Evolutionary conservation across 73 alveolate genomes (phyloP).

Genomic region (Tetrahymena elliotti): DNA sequence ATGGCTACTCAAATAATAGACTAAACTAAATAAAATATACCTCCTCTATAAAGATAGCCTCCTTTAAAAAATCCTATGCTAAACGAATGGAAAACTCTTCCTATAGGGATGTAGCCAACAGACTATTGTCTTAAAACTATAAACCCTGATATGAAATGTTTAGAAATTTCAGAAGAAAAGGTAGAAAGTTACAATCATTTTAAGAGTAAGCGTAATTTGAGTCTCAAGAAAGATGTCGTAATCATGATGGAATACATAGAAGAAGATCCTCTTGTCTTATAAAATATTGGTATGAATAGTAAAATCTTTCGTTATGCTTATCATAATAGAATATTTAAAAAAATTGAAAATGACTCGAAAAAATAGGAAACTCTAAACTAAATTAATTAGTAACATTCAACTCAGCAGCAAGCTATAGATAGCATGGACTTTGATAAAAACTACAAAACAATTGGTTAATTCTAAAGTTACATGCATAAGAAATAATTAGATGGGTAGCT

Average conservation of each 20-base stretch:
- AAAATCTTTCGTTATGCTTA: constrained; percentile 42
- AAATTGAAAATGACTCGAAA: neutral
- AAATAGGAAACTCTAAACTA: neutral
- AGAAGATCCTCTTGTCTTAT: constrained; percentile 32
- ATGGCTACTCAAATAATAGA: neutral
- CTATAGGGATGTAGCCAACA: neutral
- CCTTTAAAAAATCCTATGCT: neutral
- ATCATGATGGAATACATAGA: constrained; percentile 46
- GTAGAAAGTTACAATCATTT: neutral
- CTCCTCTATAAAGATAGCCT: neutral
- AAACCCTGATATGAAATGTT: neutral
- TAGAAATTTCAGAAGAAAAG: neutral
- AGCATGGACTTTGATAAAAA: constrained; percentile 1
- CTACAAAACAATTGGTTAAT: neutral
- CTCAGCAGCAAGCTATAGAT: neutral
- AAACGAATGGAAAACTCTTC: neutral
- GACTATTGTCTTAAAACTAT: neutral
- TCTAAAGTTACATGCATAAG: neutral
- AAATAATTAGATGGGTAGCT: constrained; percentile 5
- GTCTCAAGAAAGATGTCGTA: constrained; percentile 27
- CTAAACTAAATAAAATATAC: neutral
- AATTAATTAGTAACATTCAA: neutral
- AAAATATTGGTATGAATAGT: constrained; percentile 48
- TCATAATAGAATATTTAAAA: constrained; percentile 4
- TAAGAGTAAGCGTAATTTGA: neutral